phyloP scores from a whole-genome alignment of 345 rosid genomes.

The Psidium guajava region DNA sequence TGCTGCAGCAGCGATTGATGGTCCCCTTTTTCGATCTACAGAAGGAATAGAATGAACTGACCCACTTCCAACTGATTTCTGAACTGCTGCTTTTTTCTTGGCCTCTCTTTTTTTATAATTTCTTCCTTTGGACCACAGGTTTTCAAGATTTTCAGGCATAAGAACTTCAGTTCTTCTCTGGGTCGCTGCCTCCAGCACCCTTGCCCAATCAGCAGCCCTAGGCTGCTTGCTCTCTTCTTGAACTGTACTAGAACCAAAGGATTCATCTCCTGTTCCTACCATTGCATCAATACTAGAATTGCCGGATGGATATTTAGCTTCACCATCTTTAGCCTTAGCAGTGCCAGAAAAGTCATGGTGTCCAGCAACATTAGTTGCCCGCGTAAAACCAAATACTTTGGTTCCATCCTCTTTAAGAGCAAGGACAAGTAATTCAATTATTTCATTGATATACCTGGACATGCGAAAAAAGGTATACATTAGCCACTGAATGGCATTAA shows the following conservation, averaged over 20 bases:
- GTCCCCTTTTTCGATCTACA: slow-evolving; percentile 14
- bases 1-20: slow-evolving; percentile 8
- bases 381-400: slow-evolving; percentile 33
- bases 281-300: slow-evolving; percentile 13
- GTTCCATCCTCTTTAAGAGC: slow-evolving; percentile 29
- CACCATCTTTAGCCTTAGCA: slow-evolving; percentile 4
- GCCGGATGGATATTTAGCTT: neutral
- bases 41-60: slow-evolving; percentile 5
- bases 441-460: slow-evolving; percentile 79
- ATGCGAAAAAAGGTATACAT: neutral
- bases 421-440: slow-evolving; percentile 62
- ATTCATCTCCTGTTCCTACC: slow-evolving; percentile 13
- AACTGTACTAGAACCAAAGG: slow-evolving; percentile 7
- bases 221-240: slow-evolving; percentile 29
- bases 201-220: slow-evolving; percentile 71
- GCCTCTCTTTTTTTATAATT: slow-evolving; percentile 72
- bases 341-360: neutral
- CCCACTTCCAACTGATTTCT: slow-evolving; percentile 15
- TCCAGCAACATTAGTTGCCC: slow-evolving; percentile 18
- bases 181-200: slow-evolving; percentile 66
- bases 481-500: neutral
- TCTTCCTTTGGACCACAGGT: slow-evolving; percentile 98
- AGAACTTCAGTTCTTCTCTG: slow-evolving; percentile 96
- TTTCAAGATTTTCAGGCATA: slow-evolving; percentile 94
- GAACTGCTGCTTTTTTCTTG: slow-evolving; percentile 26